phyloP scores from a whole-genome alignment of 2,329 filamentous ascomycete species.

The Aschersonia sp. region DNA sequence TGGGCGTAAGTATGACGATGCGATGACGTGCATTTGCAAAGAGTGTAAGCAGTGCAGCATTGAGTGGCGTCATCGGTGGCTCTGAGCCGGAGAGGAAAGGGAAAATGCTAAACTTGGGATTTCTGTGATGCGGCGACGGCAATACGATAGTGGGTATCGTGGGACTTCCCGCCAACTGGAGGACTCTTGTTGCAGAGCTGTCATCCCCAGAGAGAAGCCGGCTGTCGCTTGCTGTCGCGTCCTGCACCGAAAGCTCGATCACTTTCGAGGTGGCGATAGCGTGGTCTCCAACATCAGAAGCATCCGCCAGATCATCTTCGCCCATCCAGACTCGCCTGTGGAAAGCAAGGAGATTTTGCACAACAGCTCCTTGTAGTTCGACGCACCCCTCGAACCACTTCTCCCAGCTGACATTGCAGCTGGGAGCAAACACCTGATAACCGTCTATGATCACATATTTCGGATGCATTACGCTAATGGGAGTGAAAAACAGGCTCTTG shows the following conservation, averaged over 20 bases:
- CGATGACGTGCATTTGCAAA: conserved; percentile 39
- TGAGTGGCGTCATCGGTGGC: conserved; percentile 52
- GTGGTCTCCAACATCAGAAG: not conserved
- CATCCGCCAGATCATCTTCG: conserved; percentile 6
- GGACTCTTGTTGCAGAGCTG: conserved; percentile 15
- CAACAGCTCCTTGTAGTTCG: conserved; percentile 46
- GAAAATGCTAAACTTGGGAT: conserved; percentile 47
- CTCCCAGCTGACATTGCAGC: conserved; percentile 79
- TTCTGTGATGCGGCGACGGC: conserved; percentile 58
- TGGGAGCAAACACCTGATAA: conserved; percentile 51
- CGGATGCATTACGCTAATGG: conserved; percentile 77
- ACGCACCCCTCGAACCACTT: conserved; percentile 73
- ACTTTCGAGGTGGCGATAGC: not conserved
- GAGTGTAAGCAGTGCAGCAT: conserved; percentile 46
- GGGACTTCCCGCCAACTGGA: conserved; percentile 8
- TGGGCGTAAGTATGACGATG: conserved; percentile 64
- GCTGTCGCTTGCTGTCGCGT: conserved; percentile 4
- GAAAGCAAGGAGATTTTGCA: conserved; percentile 48
- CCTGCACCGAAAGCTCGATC: not conserved
- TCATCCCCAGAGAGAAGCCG: conserved; percentile 5
- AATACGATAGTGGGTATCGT: conserved; percentile 45
- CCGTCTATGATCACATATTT: conserved; percentile 69
- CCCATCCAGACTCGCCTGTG: conserved; percentile 53
- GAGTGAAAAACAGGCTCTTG: conserved; percentile 66
- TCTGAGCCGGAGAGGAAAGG: conserved; percentile 34